phyloP scores from a whole-genome alignment of 2,329 filamentous ascomycete genomes.

The Ambrosiella beaveri region DNA sequence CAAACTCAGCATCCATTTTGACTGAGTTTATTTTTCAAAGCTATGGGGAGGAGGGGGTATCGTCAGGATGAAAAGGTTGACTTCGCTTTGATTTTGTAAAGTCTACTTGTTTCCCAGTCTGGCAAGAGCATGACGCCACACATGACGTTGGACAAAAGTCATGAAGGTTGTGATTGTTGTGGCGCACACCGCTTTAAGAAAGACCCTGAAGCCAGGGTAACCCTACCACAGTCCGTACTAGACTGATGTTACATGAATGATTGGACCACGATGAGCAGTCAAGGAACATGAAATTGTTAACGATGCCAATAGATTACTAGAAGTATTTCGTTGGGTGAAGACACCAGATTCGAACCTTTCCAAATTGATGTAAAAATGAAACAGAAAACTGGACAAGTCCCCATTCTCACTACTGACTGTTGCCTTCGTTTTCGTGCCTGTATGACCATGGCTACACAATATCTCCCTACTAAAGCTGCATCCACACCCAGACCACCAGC shows the following conservation, averaged over 20 bases:
- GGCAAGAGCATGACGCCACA: neutral
- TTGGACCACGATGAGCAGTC: neutral
- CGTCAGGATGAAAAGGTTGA: neutral
- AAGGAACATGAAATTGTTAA: neutral
- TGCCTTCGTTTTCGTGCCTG: neutral
- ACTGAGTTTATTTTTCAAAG: neutral
- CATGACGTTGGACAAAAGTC: neutral
- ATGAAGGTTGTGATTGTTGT: neutral
- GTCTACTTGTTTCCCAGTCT: neutral
- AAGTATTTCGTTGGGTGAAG: too few species aligned
- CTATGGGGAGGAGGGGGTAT: neutral
- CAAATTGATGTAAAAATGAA: neutral
- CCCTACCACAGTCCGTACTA: neutral
- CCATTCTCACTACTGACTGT: neutral
- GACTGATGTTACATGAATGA: neutral
- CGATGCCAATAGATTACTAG: too few species aligned
- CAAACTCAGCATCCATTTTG: constrained; percentile 31
- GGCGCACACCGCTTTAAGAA: neutral
- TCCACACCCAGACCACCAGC: neutral
- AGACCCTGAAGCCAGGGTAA: neutral
- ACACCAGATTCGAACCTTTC: too few species aligned
- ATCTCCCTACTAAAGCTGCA: neutral
- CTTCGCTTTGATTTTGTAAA: neutral
- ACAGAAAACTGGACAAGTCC: neutral
- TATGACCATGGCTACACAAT: neutral